Evolutionary conservation across 805 yeast genomes (phyloP).

Genomic region (Candida succiphila): DNA sequence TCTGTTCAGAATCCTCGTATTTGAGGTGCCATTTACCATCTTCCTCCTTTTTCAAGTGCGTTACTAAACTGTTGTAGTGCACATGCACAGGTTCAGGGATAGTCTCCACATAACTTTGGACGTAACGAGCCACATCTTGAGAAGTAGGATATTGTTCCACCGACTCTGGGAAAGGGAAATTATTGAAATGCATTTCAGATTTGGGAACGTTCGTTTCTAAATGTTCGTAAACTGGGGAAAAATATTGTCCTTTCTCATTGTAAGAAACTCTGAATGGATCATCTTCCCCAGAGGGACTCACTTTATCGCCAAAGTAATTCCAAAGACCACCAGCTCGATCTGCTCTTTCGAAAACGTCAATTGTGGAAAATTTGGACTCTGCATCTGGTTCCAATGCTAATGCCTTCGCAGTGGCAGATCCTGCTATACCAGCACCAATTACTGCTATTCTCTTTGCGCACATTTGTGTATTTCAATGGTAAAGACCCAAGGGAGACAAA

Average conservation of each 20-base stretch:
- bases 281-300: conserved; percentile 11
- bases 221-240: conserved; percentile 24
- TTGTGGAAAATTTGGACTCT: conserved; percentile 6
- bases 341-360: conserved; percentile 23
- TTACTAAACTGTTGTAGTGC: conserved; percentile 33
- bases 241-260: conserved; percentile 5
- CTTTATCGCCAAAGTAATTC: conserved; percentile 19
- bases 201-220: conserved; percentile 24
- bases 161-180: conserved; percentile 20
- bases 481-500: too few species aligned
- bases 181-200: conserved; percentile 21
- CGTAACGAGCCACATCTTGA: conserved; percentile 49
- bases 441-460: conserved; percentile 15
- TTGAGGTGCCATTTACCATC: conserved; percentile 19
- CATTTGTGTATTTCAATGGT: not conserved
- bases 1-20: conserved; percentile 3
- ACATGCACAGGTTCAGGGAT: conserved; percentile 28
- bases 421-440: conserved; percentile 26
- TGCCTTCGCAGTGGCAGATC: conserved; percentile 24
- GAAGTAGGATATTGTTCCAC: conserved; percentile 50
- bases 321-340: conserved; percentile 23
- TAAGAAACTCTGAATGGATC: conserved; percentile 2
- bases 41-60: conserved; percentile 24
- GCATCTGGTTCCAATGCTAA: conserved; percentile 22
- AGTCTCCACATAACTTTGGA: conserved; percentile 42